phyloP scores from a whole-genome alignment of 176 grass and related monocot genomes.

The Zea luxurians region DNA sequence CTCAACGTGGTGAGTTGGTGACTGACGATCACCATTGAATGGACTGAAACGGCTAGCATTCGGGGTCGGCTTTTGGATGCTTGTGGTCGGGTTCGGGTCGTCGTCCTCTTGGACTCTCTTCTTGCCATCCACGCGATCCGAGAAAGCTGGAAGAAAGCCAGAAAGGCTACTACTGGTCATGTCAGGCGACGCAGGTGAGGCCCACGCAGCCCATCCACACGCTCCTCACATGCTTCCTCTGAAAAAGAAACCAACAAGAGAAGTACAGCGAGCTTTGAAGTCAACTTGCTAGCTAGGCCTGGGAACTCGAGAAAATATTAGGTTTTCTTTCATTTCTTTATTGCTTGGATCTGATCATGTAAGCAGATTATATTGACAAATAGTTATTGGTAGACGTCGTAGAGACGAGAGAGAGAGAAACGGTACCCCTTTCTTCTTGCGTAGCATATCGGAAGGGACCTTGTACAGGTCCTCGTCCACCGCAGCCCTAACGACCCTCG shows the following conservation, averaged over 20 bases:
- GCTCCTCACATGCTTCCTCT: constrained; percentile 55
- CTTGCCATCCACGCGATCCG: neutral
- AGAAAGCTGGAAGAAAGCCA: neutral
- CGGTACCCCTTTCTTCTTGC: constrained; percentile 51
- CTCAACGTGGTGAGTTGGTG: too few species aligned
- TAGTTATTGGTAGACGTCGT: too few species aligned
- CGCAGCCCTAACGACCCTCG: constrained; percentile 34
- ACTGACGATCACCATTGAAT: too few species aligned
- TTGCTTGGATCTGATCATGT: neutral
- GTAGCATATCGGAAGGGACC: constrained; percentile 48
- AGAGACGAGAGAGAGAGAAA: too few species aligned
- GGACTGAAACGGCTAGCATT: too few species aligned
- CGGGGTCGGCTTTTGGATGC: too few species aligned
- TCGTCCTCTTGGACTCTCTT: neutral
- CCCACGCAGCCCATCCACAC: constrained; percentile 64
- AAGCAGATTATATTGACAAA: too few species aligned
- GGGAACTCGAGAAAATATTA: neutral
- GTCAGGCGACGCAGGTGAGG: constrained; percentile 59
- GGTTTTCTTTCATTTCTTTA: neutral
- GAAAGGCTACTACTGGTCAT: neutral
- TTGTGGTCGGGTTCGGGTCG: neutral
- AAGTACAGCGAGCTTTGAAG: neutral
- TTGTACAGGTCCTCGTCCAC: constrained; percentile 70
- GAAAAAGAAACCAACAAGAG: neutral
- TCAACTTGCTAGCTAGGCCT: neutral